Evolutionary conservation across 1,284 basidiomycete species (phyloP), one percentile per base, ranked within the genome.

Genomic region (Athelia psychrophila): DNA sequence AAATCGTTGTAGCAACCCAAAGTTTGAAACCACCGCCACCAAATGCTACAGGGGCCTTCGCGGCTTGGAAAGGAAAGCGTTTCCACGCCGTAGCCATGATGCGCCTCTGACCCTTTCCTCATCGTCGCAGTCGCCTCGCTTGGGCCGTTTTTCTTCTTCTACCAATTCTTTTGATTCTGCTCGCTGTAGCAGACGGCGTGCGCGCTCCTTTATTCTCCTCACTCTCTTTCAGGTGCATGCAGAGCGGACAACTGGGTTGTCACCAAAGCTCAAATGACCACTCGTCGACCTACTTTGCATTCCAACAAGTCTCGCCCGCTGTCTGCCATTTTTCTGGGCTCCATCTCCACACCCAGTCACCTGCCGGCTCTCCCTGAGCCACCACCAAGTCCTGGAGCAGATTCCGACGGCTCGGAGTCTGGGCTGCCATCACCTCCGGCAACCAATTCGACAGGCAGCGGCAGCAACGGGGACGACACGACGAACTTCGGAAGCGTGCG

Each of bases 361-460:
- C 51, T 57, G 13, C 58, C 58, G 3, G 56, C 55, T 25, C 56
- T 57, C 27, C 58, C 56, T 4, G 54, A 55, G 8, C 38, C 38
- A 6, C 56, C 56, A 27, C 58, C 58, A 2, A 49, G 47, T n/a
- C 44, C 51, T 47, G 52, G 50, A 22, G 52, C 55, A 19, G 44
- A 9, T 54, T 78, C 79, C 3, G 68, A 60, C 55, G 71, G 75
- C 54, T 86, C 85, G 10, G 71, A 75, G 53, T 86, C 85, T 12
- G 87, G 88, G 8, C 66, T 91, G 5, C 88, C 88, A 2, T 89
- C 86, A 16, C 88, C 88, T 1, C 88, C 88, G 40, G 88, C 86
- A 35, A 87, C 88, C 22, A 90, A 89, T 62, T 90, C 87, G 18
- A 88, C 87, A 2, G 87, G 86, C 23, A 88, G 87, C 64, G 86